These are phyloP conservation scores for Austroboletus niveus DNA, from an alignment of 1,284 basidiomycete genomes.

Conservation along the genomic window DNA sequence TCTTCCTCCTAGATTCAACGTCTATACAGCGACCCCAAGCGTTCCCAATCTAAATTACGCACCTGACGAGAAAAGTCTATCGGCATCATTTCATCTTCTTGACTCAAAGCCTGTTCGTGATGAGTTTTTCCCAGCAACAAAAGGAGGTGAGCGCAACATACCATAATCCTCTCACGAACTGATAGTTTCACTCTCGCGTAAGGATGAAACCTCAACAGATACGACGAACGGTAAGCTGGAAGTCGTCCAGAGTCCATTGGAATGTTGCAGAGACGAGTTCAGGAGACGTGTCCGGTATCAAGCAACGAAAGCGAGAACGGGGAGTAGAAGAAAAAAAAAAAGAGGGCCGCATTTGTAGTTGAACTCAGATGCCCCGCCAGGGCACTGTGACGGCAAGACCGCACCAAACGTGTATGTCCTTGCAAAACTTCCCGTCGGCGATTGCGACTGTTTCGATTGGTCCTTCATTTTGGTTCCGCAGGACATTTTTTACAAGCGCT, in stretches of 20 bases:
- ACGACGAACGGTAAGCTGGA: conserved; percentile 32
- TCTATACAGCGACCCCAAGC: not conserved
- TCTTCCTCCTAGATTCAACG: conserved; percentile 12
- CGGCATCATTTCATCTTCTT: not conserved
- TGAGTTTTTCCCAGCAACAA: conserved; percentile 6
- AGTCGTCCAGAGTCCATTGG: conserved; percentile 21
- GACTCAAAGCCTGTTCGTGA: conserved; percentile 5
- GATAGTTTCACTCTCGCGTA: conserved; percentile 27
- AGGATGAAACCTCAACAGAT: conserved; percentile 29
- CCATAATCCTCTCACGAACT: conserved; percentile 26
- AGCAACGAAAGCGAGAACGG: not conserved
- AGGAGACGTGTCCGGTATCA: not conserved
- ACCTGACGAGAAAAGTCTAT: conserved; percentile 1
- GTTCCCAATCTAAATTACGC: not conserved
- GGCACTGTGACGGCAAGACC: conserved; percentile 27
- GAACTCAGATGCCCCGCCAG: conserved; percentile 20
- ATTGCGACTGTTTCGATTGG: conserved; percentile 11
- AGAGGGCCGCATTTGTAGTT: conserved; percentile 10
- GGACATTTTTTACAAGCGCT: conserved; percentile 1
- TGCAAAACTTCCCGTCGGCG: conserved; percentile 11
- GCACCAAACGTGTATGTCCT: conserved; percentile 24
- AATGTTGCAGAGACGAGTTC: not conserved
- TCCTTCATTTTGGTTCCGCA: conserved; percentile 14
- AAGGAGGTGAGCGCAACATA: conserved; percentile 10
- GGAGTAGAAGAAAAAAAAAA: not conserved